Evolutionary conservation across 495 filamentous ascomycete genomes (phyloP), one percentile per base, ranked within the genome.

Genomic region (Xylaria scruposa): DNA sequence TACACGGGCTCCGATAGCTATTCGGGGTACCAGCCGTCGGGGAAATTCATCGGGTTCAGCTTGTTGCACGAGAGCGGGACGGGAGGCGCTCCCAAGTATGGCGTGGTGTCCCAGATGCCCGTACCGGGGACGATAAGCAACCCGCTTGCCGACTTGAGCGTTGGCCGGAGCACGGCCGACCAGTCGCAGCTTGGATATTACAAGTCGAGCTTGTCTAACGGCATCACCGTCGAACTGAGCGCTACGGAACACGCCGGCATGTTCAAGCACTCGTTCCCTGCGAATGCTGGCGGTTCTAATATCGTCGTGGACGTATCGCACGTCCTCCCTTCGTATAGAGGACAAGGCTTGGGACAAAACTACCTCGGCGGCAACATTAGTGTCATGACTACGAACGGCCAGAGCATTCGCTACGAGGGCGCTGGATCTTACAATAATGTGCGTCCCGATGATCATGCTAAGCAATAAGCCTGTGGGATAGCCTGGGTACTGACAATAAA

Each of bases 51-150:
- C 9, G 91, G 89, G 10, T 93, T 93, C 78, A 90, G 88, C 53
- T 82, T 93, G 84, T 90, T 92, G 85, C 91, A 94, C 74, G 91
- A 93, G 77, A 89, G 88, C 63, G 91, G 91, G 4, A 94, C 90
- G 10, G 92, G 92, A 2, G 91, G 91, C 15, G 90, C 91, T 3
- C 91, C 91, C 1, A 93, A 92, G 79, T 94, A 93, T 70, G 91
- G 91, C 0, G 89, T 91, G 9, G 89, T 93, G 21, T 83, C 87
- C 5, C 91, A 93, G 73, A 83, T 93, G 77, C 91, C 91, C 0
- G 79, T 90, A 2, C 68, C 86, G 0, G 80, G 78, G 17, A 86
- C 88, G 2, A 80, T 84, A 21, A 76, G 90, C 68, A 86, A 93
- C 58, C 90, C 90, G 15, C 80, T 92, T n/a, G 80, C 78, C 0